Evolutionary conservation across 352 stramenopile genomes (phyloP), one percentile per base, ranked within the genome.

Genomic region (Pythium aphanidermatum): DNA sequence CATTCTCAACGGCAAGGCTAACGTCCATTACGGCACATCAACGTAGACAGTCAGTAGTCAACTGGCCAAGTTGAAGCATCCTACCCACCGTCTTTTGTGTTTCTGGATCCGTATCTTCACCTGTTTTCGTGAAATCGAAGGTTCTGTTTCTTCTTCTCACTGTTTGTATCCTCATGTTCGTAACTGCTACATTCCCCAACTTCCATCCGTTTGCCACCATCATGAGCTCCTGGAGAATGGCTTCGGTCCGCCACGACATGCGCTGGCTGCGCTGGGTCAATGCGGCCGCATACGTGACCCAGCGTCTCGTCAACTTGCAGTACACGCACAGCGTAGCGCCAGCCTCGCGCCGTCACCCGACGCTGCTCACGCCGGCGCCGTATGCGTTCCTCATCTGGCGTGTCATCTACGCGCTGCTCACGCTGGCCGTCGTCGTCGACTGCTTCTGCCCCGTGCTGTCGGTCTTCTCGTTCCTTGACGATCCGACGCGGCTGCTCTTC

Each of bases 381-480:
- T 84, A 77, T 58, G 75, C 74, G 28, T 92, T 92, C 52, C 66
- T 70, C 30, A 89, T 92, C 62, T 92, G 80, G 76, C 39, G 41
- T 28, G 40, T 51, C 26, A 58, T 58, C 60, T 89, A 92, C 64
- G 46, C 55, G 34, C 63, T 77, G 63, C 60, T 92, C 56, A 64
- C 70, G n/a, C 50, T 80, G 8, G 72, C 62, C 8, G 69, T 88
- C 5, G 52, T 81, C 21, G 59, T 80, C 13, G 80, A 92, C 65
- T 86, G 74, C 60, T 66, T 77, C 39, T 82, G 60, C 54, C 62
- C 80, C 23, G 64, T 72, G 27, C 59, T 70, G 31, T 85, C 70
- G 21, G 63, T 89, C 40, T 86, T 74, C 55, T 61, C 53, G 30
- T 61, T 49, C 40, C 40, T 61, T n/a, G 53, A 61, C 25, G 52